Percentiles rank a stretch among this genome's conserved stretches.
These are phyloP conservation scores for Prunella vulgaris DNA, from an alignment of 257 asterid species.

Conservation along the genomic window DNA sequence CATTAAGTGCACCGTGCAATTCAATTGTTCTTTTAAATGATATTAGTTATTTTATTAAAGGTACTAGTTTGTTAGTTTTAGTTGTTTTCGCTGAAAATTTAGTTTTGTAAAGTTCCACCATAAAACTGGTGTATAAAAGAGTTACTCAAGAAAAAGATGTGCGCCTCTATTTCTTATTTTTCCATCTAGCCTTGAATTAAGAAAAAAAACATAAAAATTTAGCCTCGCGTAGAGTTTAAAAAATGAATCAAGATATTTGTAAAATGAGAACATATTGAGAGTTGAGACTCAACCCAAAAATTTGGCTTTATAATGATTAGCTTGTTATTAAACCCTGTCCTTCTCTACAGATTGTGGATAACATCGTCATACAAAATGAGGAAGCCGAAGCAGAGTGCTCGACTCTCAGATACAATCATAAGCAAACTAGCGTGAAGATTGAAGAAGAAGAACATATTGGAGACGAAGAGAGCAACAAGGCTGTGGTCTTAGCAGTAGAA, in stretches of 20 bases:
- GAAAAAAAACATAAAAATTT: background rate
- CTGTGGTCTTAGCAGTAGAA: slow-evolving; percentile 25
- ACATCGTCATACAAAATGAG: slow-evolving; percentile 58
- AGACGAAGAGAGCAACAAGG: slow-evolving; percentile 51
- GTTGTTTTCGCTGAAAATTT: too few species aligned
- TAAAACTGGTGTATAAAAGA: too few species aligned
- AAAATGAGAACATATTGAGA: background rate
- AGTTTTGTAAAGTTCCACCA: too few species aligned
- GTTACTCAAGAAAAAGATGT: background rate
- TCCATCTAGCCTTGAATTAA: background rate
- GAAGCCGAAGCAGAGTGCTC: slow-evolving; percentile 46
- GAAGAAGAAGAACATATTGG: slow-evolving; percentile 43
- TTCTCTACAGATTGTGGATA: slow-evolving; percentile 67
- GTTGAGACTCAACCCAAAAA: background rate
- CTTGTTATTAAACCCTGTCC: slow-evolving; percentile 5
- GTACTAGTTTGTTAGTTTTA: too few species aligned
- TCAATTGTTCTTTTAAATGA: background rate
- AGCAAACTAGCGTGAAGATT: slow-evolving; percentile 34
- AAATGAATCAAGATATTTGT: background rate
- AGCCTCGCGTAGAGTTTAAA: too few species aligned
- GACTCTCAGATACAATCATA: slow-evolving; percentile 24
- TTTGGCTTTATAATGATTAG: background rate
- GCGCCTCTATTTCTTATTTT: background rate
- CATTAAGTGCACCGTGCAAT: background rate
- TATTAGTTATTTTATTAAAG: too few species aligned